phyloP scores from a whole-genome alignment of 352 stramenopile genomes.

The Phytopythium boreale region DNA sequence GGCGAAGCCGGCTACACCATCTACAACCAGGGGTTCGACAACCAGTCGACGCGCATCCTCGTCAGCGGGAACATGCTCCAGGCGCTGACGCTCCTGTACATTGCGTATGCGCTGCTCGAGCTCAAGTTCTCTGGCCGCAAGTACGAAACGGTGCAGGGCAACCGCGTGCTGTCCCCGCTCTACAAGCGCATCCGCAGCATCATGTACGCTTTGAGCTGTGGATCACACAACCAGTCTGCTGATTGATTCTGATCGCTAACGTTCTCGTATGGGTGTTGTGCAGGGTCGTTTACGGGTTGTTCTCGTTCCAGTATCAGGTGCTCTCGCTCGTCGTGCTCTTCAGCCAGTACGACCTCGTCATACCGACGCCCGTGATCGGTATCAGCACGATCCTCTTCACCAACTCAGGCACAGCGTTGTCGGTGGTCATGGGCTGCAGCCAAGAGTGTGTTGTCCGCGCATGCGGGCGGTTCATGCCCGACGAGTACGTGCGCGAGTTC shows the following conservation, averaged over 20 bases:
- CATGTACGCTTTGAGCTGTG: constrained; percentile 30
- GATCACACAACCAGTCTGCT: not conserved
- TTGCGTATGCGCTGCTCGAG: constrained; percentile 28
- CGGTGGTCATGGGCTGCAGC: constrained; percentile 43
- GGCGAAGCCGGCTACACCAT: constrained; percentile 33
- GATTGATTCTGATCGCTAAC: not conserved
- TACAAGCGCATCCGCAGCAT: constrained; percentile 61
- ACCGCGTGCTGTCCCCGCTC: constrained; percentile 42
- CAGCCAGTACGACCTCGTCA: constrained; percentile 25
- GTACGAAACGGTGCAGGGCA: constrained; percentile 44
- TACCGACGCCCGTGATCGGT: constrained; percentile 32
- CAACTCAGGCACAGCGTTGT: constrained; percentile 38
- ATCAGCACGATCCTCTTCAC: constrained; percentile 41
- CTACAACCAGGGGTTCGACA: constrained; percentile 35
- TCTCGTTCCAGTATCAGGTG: constrained; percentile 48
- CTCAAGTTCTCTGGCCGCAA: constrained; percentile 48
- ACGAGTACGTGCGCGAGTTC: constrained; percentile 44
- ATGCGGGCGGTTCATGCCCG: constrained; percentile 34
- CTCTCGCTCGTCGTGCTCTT: constrained; percentile 40
- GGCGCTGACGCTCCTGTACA: constrained; percentile 34
- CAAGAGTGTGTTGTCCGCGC: constrained; percentile 42
- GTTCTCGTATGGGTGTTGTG: not conserved
- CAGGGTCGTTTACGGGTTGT: constrained; percentile 42
- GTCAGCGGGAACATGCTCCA: constrained; percentile 46
- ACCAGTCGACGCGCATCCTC: constrained; percentile 31